Conservation (phyloP, 2,329 filamentous ascomycete species). For the Verticillium albo-atrum region DNA sequence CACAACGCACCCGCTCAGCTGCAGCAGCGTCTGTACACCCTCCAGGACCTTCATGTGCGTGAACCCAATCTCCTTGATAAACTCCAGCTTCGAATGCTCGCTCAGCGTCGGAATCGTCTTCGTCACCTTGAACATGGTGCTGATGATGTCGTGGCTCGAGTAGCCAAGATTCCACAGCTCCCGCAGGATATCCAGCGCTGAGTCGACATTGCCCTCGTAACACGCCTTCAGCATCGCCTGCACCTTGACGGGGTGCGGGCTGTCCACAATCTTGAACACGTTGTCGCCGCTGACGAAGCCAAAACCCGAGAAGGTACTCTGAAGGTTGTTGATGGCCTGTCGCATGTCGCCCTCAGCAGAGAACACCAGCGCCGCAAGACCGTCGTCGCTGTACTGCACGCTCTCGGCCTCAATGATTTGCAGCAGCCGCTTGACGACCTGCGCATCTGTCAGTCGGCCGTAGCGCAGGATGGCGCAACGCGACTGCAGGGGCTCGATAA, state of each 20-base stretch:
- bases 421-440: slow-evolving; percentile 84
- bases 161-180: slow-evolving; percentile 95
- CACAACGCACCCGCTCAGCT: slow-evolving; percentile 88
- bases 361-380: slow-evolving; percentile 92
- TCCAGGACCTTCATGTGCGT: slow-evolving; percentile 99
- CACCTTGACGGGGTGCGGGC: slow-evolving; percentile 95
- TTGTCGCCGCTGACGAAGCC: slow-evolving; percentile 97
- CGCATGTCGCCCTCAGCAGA: slow-evolving; percentile 98
- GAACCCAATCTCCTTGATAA: slow-evolving; percentile 98
- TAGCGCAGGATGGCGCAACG: slow-evolving; percentile 95
- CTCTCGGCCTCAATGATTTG: slow-evolving; percentile 92
- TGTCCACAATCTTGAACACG: slow-evolving; percentile 96
- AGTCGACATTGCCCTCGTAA: slow-evolving; percentile 86
- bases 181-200: slow-evolving; percentile 77
- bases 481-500: slow-evolving; percentile 97
- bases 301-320: slow-evolving; percentile 89
- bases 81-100: slow-evolving; percentile 93
- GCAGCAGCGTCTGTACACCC: slow-evolving; percentile 89
- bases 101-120: slow-evolving; percentile 90
- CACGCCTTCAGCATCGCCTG: slow-evolving; percentile 98
- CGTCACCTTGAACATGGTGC: slow-evolving; percentile 97
- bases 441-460: slow-evolving; percentile 83
- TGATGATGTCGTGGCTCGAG: slow-evolving; percentile 98
- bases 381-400: slow-evolving; percentile 88
- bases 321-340: slow-evolving; percentile 97